Evolutionary conservation across 371 early-diverging fungal species (phyloP).

Genomic region (Dinochytrium kinnereticum): DNA sequence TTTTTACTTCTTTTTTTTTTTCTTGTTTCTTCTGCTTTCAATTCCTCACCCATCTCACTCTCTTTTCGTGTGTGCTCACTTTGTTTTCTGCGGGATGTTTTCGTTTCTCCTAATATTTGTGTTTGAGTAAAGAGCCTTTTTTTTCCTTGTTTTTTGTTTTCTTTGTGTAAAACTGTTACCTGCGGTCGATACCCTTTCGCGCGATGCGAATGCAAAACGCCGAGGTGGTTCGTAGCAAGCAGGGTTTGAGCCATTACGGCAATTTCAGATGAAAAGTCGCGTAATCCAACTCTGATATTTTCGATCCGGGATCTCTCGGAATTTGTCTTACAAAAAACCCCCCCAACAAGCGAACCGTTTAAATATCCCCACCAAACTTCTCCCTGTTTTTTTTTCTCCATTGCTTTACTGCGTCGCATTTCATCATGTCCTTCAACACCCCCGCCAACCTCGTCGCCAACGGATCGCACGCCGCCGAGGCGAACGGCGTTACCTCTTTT

Average conservation of each 20-base stretch:
- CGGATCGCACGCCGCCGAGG: conserved; percentile 47
- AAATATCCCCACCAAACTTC: not conserved
- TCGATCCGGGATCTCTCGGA: too few relatives aligned
- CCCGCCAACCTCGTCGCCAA: conserved; percentile 71
- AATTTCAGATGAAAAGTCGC: not conserved
- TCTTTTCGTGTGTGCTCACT: not conserved
- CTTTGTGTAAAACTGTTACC: too few relatives aligned
- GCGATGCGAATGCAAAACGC: too few relatives aligned
- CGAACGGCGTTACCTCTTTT: conserved; percentile 46
- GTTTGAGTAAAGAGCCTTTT: not conserved
- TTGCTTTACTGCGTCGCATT: not conserved
- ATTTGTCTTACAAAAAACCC: too few relatives aligned
- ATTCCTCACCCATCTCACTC: not conserved
- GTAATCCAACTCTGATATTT: too few relatives aligned
- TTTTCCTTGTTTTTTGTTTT: not conserved
- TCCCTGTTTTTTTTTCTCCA: not conserved
- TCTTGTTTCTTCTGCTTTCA: not conserved
- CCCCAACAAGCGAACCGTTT: too few relatives aligned
- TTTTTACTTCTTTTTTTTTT: not conserved
- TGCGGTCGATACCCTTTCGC: too few relatives aligned
- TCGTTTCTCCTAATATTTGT: too few relatives aligned
- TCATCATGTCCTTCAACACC: conserved; percentile 53
- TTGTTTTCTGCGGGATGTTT: not conserved
- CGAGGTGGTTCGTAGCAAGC: too few relatives aligned
- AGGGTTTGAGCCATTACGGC: not conserved